phyloP scores from a whole-genome alignment of 345 rosid genomes.

The Acer negundo region DNA sequence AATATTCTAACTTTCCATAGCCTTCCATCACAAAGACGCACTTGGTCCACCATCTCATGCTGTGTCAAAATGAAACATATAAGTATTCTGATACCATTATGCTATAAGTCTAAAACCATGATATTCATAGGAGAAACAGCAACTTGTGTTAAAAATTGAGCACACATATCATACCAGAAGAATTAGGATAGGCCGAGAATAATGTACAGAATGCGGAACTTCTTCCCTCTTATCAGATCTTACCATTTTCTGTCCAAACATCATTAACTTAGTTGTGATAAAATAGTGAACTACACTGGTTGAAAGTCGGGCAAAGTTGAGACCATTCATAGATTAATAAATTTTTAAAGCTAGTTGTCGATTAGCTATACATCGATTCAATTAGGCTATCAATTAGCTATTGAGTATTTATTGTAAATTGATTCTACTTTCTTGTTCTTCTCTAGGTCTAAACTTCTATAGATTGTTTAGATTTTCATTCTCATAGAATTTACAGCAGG shows the following conservation, averaged over 20 bases:
- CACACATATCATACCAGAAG: neutral
- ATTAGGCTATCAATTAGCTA: too few relatives aligned
- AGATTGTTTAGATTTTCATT: too few relatives aligned
- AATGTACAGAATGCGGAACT: neutral
- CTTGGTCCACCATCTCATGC: neutral
- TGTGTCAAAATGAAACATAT: neutral
- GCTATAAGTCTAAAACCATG: neutral
- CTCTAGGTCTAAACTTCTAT: too few relatives aligned
- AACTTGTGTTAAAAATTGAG: neutral
- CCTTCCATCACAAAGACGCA: neutral
- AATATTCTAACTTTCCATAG: slow-evolving; percentile 1
- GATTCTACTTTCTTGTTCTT: too few relatives aligned
- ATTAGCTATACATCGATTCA: too few relatives aligned
- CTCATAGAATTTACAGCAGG: too few relatives aligned
- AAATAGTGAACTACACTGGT: neutral
- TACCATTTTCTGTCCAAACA: neutral
- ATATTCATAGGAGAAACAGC: neutral
- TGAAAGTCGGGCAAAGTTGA: neutral
- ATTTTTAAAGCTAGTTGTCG: too few relatives aligned
- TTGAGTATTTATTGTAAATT: too few relatives aligned
- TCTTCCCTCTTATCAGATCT: neutral
- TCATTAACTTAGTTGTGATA: neutral
- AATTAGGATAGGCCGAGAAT: neutral
- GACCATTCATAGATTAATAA: neutral
- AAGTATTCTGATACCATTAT: neutral